These are phyloP conservation scores for Atkinsonella hypoxylon DNA, from an alignment of 2,329 filamentous ascomycete genomes.

Conservation along the genomic window DNA sequence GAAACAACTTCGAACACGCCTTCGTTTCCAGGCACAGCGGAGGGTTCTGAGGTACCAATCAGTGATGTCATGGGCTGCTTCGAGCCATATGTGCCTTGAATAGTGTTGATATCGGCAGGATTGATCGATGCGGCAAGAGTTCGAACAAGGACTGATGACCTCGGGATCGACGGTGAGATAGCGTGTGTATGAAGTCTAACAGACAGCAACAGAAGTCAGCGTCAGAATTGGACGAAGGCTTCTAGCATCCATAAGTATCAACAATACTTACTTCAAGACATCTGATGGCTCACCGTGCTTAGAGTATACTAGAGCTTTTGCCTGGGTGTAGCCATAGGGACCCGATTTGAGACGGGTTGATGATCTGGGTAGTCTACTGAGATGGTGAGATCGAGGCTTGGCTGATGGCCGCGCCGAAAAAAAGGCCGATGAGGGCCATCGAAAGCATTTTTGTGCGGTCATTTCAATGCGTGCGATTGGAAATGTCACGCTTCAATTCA, in stretches of 20 bases:
- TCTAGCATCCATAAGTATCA: no score
- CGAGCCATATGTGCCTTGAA: slow-evolving; percentile 90
- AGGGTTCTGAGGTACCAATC: slow-evolving; percentile 65
- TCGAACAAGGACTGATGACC: slow-evolving; percentile 58
- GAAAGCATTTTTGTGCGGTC: slow-evolving; percentile 14
- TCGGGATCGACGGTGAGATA: slow-evolving; percentile 61
- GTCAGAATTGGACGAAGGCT: background rate
- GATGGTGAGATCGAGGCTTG: slow-evolving; percentile 7
- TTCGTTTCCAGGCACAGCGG: slow-evolving; percentile 79
- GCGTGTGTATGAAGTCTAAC: slow-evolving; percentile 58
- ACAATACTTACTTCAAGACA: slow-evolving; percentile 43
- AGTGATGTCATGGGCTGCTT: slow-evolving; percentile 65
- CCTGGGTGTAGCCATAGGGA: slow-evolving; percentile 71
- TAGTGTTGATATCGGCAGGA: slow-evolving; percentile 94
- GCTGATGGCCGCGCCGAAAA: slow-evolving; percentile 13
- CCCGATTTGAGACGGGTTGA: slow-evolving; percentile 40
- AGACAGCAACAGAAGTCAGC: background rate
- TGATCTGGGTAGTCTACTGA: slow-evolving; percentile 12
- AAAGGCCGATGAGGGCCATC: slow-evolving; percentile 12
- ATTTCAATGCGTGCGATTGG: slow-evolving; percentile 7
- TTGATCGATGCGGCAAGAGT: slow-evolving; percentile 89
- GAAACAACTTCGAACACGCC: slow-evolving; percentile 83
- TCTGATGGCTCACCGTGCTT: slow-evolving; percentile 64
- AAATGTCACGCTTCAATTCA: background rate
- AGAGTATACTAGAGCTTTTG: slow-evolving; percentile 68